Conservation (phyloP, 192 early-diverging fungal genomes). For the Backusella luteola region DNA sequence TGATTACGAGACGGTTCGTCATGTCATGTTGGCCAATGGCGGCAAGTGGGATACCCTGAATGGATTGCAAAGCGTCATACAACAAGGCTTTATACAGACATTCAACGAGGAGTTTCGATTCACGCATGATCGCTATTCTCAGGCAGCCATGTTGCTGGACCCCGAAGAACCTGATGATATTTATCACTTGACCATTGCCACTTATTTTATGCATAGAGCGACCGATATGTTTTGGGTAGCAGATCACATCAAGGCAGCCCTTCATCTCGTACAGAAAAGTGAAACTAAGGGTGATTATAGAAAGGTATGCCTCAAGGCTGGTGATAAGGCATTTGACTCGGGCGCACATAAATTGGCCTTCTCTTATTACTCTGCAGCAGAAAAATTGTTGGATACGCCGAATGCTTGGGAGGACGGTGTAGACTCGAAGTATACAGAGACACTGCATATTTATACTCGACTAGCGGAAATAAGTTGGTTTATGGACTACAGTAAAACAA, state of each 20-base stretch:
- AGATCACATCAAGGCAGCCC: conserved; percentile 27
- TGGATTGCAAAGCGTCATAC: conserved; percentile 27
- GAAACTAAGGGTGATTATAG: conserved; percentile 24
- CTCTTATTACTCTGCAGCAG: conserved; percentile 22
- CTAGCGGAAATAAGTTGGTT: conserved; percentile 33
- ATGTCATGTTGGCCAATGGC: conserved; percentile 23
- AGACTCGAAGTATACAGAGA: conserved; percentile 29
- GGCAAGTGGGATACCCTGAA: conserved; percentile 16
- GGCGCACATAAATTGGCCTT: conserved; percentile 30
- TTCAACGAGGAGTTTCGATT: conserved; percentile 32
- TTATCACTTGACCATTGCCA: conserved; percentile 30
- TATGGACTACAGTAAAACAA: conserved; percentile 20
- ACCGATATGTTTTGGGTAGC: conserved; percentile 34
- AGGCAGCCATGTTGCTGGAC: conserved; percentile 24
- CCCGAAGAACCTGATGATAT: conserved; percentile 1
- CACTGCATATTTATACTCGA: conserved; percentile 27
- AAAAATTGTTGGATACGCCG: conserved; percentile 13
- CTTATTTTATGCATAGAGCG: conserved; percentile 18
- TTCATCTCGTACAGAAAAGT: conserved; percentile 19
- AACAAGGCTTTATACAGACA: conserved; percentile 32
- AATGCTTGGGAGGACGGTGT: conserved; percentile 25
- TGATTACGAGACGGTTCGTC: conserved; percentile 21
- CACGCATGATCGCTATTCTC: conserved; percentile 33
- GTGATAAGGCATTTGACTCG: conserved; percentile 26
- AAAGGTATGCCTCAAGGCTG: conserved; percentile 14